A percentile compares a stretch with the other conserved stretches of the same genome.
phyloP scores from a whole-genome alignment of 208 protist genomes.

The Crithidia thermophila region DNA sequence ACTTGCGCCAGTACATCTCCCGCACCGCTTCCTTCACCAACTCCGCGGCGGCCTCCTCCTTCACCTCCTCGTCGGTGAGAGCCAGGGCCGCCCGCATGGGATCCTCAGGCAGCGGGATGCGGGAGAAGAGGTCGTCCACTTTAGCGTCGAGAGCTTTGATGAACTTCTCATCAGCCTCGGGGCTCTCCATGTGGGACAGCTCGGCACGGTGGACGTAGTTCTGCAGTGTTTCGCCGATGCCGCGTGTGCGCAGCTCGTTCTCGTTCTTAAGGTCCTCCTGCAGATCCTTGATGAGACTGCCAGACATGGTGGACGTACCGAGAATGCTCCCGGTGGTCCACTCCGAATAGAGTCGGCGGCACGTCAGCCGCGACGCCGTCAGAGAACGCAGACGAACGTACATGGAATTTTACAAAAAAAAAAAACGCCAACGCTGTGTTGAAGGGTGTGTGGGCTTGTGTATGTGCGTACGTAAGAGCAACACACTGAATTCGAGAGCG shows the following conservation, averaged over 20 bases:
- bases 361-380: not conserved
- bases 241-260: slow-evolving; percentile 39
- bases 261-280: slow-evolving; percentile 70
- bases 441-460: too few relatives aligned
- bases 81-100: slow-evolving; percentile 83
- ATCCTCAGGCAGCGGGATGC: slow-evolving; percentile 72
- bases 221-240: slow-evolving; percentile 57
- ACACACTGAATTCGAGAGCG: too few relatives aligned
- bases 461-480: too few relatives aligned
- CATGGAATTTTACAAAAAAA: slow-evolving; percentile 7
- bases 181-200: slow-evolving; percentile 87
- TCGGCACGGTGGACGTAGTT: slow-evolving; percentile 57
- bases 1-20: slow-evolving; percentile 70
- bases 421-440: too few relatives aligned
- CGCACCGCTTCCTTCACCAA: slow-evolving; percentile 80
- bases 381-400: not conserved
- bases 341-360: slow-evolving; percentile 19
- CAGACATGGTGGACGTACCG: slow-evolving; percentile 48
- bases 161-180: slow-evolving; percentile 70
- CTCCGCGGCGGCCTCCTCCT: slow-evolving; percentile 62
- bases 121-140: slow-evolving; percentile 74
- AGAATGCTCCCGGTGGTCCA: slow-evolving; percentile 38
- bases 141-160: slow-evolving; percentile 42
- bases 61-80: slow-evolving; percentile 70
- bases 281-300: slow-evolving; percentile 46